A percentile compares a stretch with the other conserved stretches of the same genome.
These are phyloP conservation scores for Malus hybrid DNA, from an alignment of 331 rosid species.

Conservation along the genomic window DNA sequence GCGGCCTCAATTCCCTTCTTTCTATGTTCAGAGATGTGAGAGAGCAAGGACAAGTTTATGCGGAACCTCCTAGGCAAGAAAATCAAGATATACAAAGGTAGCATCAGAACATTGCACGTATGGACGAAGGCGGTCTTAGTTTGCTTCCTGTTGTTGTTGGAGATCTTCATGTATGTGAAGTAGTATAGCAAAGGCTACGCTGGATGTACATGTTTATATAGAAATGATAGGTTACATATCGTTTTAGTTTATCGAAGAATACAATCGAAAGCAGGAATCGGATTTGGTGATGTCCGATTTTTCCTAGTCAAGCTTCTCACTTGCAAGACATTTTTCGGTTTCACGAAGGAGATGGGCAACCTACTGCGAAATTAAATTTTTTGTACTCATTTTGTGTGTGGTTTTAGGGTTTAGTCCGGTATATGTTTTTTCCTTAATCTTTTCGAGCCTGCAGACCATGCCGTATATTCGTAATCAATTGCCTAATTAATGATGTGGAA, in stretches of 20 bases:
- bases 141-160: background rate
- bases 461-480: no score
- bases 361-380: no score
- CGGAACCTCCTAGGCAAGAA: constrained; percentile 34
- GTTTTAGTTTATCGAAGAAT: background rate
- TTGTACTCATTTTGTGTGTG: no score
- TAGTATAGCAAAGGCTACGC: background rate
- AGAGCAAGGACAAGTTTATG: constrained; percentile 65
- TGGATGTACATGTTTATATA: constrained; percentile 28
- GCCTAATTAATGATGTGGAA: no score
- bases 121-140: background rate
- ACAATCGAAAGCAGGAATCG: background rate
- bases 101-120: background rate
- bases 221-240: constrained; percentile 15
- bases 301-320: background rate
- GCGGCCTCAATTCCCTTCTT: constrained; percentile 65
- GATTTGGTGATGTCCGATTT: background rate
- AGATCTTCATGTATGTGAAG: background rate
- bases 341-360: background rate
- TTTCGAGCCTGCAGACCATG: no score
- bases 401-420: no score
- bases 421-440: no score
- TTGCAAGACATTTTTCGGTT: background rate
- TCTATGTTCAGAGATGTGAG: constrained; percentile 84
- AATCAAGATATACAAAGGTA: constrained; percentile 37